A percentile compares a stretch with the other conserved stretches of the same genome.
Evolutionary conservation across 83 land plant genomes (phyloP).

Genomic region (Diphasiastrum complanatum): DNA sequence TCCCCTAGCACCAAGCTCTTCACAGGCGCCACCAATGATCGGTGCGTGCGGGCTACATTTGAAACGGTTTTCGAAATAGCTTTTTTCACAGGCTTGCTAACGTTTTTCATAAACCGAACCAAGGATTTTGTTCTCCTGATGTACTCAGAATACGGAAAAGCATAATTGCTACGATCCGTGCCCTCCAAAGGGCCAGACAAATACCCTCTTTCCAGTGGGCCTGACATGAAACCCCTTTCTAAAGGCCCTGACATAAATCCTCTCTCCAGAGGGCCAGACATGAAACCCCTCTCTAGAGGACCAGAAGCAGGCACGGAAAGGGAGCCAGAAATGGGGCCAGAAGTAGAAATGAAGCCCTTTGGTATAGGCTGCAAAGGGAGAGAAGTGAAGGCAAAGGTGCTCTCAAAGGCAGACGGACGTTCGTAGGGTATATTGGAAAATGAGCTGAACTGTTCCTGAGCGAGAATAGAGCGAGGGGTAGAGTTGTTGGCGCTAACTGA

Average conservation of each 20-base stretch:
- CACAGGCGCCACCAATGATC: constrained; percentile 35
- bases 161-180: constrained; percentile 29
- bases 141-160: constrained; percentile 9
- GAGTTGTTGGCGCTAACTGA: constrained; percentile 89
- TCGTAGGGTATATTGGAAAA: constrained; percentile 23
- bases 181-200: constrained; percentile 71
- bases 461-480: constrained; percentile 52
- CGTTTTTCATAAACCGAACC: constrained; percentile 38
- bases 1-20: constrained; percentile 30
- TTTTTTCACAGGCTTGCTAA: constrained; percentile 42
- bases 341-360: constrained; percentile 34
- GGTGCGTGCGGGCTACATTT: too few relatives aligned
- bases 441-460: constrained; percentile 26
- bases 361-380: constrained; percentile 87
- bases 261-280: constrained; percentile 81
- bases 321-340: constrained; percentile 47
- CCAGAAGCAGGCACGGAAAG: constrained; percentile 61
- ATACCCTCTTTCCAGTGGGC: too few relatives aligned
- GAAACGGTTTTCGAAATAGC: constrained; percentile 42
- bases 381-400: constrained; percentile 74
- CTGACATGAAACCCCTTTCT: too few relatives aligned
- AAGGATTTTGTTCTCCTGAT: constrained; percentile 35
- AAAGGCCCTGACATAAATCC: constrained; percentile 44
- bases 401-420: constrained; percentile 67
- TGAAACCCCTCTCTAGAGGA: constrained; percentile 64